phyloP scores from a whole-genome alignment of 164 flowering plant genomes.

The Tinospora cordifolia region DNA sequence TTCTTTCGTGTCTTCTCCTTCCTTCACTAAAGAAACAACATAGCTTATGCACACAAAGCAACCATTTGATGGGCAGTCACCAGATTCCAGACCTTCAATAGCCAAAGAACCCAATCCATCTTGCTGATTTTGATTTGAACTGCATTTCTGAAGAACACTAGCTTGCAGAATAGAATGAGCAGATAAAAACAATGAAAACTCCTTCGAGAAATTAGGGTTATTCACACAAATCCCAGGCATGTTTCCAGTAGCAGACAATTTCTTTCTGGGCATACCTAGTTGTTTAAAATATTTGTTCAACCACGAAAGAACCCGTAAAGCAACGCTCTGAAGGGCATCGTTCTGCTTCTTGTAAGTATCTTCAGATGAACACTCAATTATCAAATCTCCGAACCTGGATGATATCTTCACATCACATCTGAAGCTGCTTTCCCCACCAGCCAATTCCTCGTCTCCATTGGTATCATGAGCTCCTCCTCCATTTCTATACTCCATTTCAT shows the following conservation, averaged over 20 bases:
- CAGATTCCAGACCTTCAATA: slow-evolving; percentile 52
- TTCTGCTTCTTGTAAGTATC: slow-evolving; percentile 49
- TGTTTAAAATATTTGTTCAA: slow-evolving; percentile 45
- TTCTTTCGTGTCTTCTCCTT: slow-evolving; percentile 38
- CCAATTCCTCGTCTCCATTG: slow-evolving; percentile 17
- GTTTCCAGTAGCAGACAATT: slow-evolving; percentile 25
- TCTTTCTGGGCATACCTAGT: slow-evolving; percentile 35
- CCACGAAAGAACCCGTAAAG: slow-evolving; percentile 65
- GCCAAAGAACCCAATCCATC: slow-evolving; percentile 18
- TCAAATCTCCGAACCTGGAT: slow-evolving; percentile 44
- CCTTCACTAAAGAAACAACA: slow-evolving; percentile 37
- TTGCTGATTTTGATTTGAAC: slow-evolving; percentile 13
- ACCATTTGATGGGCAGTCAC: slow-evolving; percentile 50
- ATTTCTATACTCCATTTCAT: slow-evolving; percentile 17
- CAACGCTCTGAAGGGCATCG: slow-evolving; percentile 64
- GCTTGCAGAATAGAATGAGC: slow-evolving; percentile 25
- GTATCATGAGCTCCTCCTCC: slow-evolving; percentile 16
- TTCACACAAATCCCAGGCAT: slow-evolving; percentile 29
- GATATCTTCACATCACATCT: slow-evolving; percentile 57
- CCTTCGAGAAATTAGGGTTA: slow-evolving; percentile 30
- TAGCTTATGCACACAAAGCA: slow-evolving; percentile 57
- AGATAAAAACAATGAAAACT: slow-evolving; percentile 29
- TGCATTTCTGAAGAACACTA: slow-evolving; percentile 18
- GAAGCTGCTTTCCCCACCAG: slow-evolving; percentile 26
- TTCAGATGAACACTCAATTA: slow-evolving; percentile 48